Conservation (phyloP, 768 basidiomycete genomes). For the Fomitopsis serialis region DNA sequence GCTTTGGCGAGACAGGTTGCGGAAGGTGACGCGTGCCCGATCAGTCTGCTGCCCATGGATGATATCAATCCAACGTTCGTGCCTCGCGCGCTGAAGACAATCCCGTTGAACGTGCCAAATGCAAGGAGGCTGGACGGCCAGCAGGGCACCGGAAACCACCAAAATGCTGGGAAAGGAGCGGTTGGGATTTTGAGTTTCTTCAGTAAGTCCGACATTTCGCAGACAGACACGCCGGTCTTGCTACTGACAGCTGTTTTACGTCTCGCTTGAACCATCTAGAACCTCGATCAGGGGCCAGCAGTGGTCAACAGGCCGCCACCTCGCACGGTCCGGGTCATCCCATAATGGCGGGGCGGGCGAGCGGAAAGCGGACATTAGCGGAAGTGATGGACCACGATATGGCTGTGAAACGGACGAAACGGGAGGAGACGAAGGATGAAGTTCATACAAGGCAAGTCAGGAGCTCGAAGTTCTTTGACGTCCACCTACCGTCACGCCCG, state of each 20-base stretch:
- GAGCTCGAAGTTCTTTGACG: conserved; percentile 18
- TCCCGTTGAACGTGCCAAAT: conserved; percentile 16
- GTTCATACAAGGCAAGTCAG: conserved; percentile 1
- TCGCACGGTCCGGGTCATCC: not conserved
- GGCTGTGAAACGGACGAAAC: conserved; percentile 43
- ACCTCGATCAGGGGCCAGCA: not conserved
- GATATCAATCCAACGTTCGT: conserved; percentile 72
- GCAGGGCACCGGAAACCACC: conserved; percentile 43
- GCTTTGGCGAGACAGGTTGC: conserved; percentile 63
- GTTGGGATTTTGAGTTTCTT: conserved; percentile 55
- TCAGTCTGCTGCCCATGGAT: conserved; percentile 59
- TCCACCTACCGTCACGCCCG: not conserved
- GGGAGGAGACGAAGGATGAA: conserved; percentile 20
- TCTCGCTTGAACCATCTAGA: conserved; percentile 3
- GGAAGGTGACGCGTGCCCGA: conserved; percentile 64
- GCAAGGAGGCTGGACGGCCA: conserved; percentile 17
- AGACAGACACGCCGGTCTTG: not conserved
- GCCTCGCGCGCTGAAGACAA: conserved; percentile 47
- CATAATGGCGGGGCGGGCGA: conserved; percentile 45
- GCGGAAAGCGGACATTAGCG: conserved; percentile 71
- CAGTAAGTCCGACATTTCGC: conserved; percentile 35
- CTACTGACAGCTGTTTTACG: conserved; percentile 4
- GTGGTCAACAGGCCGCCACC: not conserved
- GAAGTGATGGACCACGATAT: conserved; percentile 68
- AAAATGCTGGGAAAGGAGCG: conserved; percentile 24